Evolutionary conservation across 2,329 filamentous ascomycete species (phyloP), one percentile per base, ranked within the genome.

Genomic region (Colletotrichum paranaense): DNA sequence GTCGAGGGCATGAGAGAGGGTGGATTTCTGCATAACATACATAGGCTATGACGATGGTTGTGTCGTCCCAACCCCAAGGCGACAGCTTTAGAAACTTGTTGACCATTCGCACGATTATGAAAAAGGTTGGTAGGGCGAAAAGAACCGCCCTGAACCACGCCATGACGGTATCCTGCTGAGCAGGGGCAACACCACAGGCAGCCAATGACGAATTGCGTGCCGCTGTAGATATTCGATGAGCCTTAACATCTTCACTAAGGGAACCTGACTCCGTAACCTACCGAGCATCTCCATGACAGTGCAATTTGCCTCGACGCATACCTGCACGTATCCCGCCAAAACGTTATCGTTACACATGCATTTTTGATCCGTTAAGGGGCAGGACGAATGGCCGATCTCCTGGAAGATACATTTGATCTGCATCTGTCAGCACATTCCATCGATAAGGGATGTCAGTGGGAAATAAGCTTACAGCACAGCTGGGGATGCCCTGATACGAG

Each of bases 1-100:
- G 9, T 26, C 3, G 6, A 5, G 6, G 2, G 16, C 1, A 32
- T 19, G 28, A 32, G 24, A 12, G 42, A 49, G 8, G 30, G 32
- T 35, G 56, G 26, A 6, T 24, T 12, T 16, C 3, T 8, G 4
- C 12, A 11, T 8, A 16, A 4, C 46, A 19, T 73, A 73, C 71
- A 62, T 73, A 73, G 24, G 71, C 67, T 12, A 73, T 24, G 8
- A 66, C 6, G 19, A 70, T 62, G 28, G 71, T 71, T n/a, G 35
- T 49, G 35, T 73, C 71, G 19, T 73, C 71, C 71, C 67, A 73
- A 26, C 67, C 35, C 67, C 67, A 73, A 3, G 67, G 5, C 22
- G 71, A 73, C 1, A 73, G 46, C 67, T 73, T 73, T 60, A 73
- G 57, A 14, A n/a, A 64, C 14, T 73, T 73, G 22, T 73, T 71